Evolutionary conservation across 2,329 filamentous ascomycete genomes (phyloP), one percentile per base, ranked within the genome.

Genomic region (Dryadomyces quercivorus): DNA sequence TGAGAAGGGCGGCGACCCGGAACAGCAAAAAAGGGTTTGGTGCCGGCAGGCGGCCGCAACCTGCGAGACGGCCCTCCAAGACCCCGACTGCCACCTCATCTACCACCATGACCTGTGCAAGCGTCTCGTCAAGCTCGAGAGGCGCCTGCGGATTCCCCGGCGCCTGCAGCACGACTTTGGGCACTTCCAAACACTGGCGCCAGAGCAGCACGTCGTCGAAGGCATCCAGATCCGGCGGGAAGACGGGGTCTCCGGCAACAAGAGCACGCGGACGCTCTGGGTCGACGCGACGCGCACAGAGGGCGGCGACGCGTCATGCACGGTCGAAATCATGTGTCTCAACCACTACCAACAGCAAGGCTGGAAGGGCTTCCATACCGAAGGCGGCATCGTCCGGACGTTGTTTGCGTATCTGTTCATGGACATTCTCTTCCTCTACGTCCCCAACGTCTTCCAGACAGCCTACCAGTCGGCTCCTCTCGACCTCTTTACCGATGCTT

Each of bases 381-480:
- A 98, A 73, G 89, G 90, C 38, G 88, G 91, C 2, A 91, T 97
- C 61, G 72, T 97, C 7, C 83, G 90, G n/a, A 98, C 93, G 0
- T 74, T 98, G 26, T 91, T 91, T 68, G 86, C 84, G 15, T 92
- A 93, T 64, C 80, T 98, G 18, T 95, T 97, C 72, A 93, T 85
- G 72, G 92, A 98, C 67, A 80, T 97, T 22, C 73, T 98, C 7
- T 97, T 97, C 69, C 75, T 89, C 26, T 95, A 95, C 67, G 80
- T 97, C 5, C 92, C 93, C 26, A 95, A 97, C 62, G 92, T 98
- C 54, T 98, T 98, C 68, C 92, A 97, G 66, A 98, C 93, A 6
- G 81, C 86, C 1, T 98, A 88, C 66, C 93, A 98, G 69, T 95
- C 89, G 0, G 95, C 89, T 63, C 93, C 93, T 1, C 72, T 98